Evolutionary conservation across 2,329 filamentous ascomycete species (phyloP), one percentile per base, ranked within the genome.

Genomic region (Leptographium radiaticola): DNA sequence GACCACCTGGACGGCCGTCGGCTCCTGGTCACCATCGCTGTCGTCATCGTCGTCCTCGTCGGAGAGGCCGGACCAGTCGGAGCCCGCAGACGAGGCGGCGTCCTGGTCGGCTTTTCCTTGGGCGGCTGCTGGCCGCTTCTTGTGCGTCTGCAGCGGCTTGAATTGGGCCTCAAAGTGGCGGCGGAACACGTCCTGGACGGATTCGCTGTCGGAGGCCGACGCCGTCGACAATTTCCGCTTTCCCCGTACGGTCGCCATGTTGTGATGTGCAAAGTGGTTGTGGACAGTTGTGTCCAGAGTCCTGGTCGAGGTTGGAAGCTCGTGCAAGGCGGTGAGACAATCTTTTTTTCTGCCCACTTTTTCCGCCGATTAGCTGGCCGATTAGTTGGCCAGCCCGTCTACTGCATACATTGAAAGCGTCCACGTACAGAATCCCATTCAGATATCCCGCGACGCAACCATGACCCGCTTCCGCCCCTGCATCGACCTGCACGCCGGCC

Each of bases 401-500:
- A n/a, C n/a, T n/a, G n/a, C n/a, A n/a, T n/a, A n/a, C n/a, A n/a
- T n/a, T n/a, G n/a, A n/a, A n/a, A n/a, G n/a, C n/a, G n/a, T n/a
- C n/a, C n/a, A n/a, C n/a, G n/a, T n/a, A n/a, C n/a, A n/a, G n/a
- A n/a, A n/a, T n/a, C n/a, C n/a, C n/a, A n/a, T n/a, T n/a, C n/a
- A n/a, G n/a, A n/a, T n/a, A n/a, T n/a, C n/a, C n/a, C n/a, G n/a
- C n/a, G n/a, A n/a, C n/a, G n/a, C n/a, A n/a, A n/a, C n/a, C n/a
- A 62, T 98, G 93, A 97, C 93, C 3, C 83, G 84, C 62, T 98
- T 98, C 66, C 79, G 93, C 42, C 93, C 93, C 20, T 98, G 93
- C 66, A 97, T 98, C 69, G 93, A 98, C 71, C 80, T 98, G 52
- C 93, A 98, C 69, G 85, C 90, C n/a, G 93, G 93, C 15, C 85